A percentile compares a stretch with the other conserved stretches of the same genome.
These are phyloP conservation scores for Pichia exigua DNA, from an alignment of 805 yeast species.

Conservation along the genomic window DNA sequence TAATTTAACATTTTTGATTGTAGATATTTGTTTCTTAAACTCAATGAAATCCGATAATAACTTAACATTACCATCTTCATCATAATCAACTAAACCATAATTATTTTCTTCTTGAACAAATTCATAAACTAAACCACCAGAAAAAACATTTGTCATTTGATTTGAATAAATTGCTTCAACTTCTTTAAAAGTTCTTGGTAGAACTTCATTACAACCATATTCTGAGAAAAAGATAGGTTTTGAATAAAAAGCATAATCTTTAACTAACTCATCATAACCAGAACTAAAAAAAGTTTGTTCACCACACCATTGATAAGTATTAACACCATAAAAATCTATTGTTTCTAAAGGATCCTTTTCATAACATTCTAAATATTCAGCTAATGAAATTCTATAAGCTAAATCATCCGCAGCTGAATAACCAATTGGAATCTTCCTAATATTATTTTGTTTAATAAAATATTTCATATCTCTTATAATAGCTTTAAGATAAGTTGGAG, in stretches of 20 bases:
- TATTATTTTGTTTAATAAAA: conserved; percentile 51
- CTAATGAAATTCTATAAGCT: conserved; percentile 62
- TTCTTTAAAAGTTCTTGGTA: conserved; percentile 76
- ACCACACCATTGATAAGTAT: conserved; percentile 85
- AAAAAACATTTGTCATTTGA: conserved; percentile 67
- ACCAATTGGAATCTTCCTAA: conserved; percentile 78
- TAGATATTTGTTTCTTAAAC: conserved; percentile 37
- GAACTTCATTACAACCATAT: conserved; percentile 80
- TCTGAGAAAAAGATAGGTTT: conserved; percentile 86
- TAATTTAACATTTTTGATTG: conserved; percentile 23
- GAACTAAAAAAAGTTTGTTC: conserved; percentile 73
- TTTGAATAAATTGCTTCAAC: conserved; percentile 58
- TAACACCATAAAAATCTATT: conserved; percentile 77
- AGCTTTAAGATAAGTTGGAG: conserved; percentile 75
- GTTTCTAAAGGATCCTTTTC: conserved; percentile 42
- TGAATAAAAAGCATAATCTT: conserved; percentile 58
- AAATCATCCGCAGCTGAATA: conserved; percentile 96
- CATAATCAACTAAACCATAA: conserved; percentile 62
- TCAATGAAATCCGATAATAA: conserved; percentile 37
- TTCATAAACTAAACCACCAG: conserved; percentile 84
- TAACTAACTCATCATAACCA: conserved; percentile 63
- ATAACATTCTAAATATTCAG: conserved; percentile 74
- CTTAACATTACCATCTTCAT: conserved; percentile 34
- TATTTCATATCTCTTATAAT: conserved; percentile 73
- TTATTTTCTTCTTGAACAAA: conserved; percentile 71